phyloP scores from a whole-genome alignment of 106 monocot species.

The Allium sativum region DNA sequence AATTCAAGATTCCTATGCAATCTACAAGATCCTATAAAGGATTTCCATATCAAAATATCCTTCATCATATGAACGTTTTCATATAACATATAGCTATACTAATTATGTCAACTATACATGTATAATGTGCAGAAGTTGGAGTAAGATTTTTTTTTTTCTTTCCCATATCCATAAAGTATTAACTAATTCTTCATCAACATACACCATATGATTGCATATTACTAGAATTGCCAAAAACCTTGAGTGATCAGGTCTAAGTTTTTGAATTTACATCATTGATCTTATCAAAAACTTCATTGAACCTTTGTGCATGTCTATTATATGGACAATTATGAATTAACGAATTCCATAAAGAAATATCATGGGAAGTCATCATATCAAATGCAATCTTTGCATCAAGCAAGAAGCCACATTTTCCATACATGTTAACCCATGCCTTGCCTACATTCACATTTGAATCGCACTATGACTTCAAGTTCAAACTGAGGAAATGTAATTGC shows the following conservation, averaged over 20 bases:
- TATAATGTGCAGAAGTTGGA: conserved; percentile 36
- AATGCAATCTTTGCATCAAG: conserved; percentile 33
- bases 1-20: conserved; percentile 50
- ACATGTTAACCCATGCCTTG: conserved; percentile 62
- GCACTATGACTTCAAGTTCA: conserved; percentile 47
- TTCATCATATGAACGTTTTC: conserved; percentile 44
- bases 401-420: conserved; percentile 57
- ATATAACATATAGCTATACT: conserved; percentile 36
- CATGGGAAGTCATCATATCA: conserved; percentile 33
- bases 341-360: conserved; percentile 64
- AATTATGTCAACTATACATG: conserved; percentile 51
- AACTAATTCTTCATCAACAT: conserved; percentile 31
- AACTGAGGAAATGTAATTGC: conserved; percentile 51
- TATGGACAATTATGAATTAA: conserved; percentile 55
- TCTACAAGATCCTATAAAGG: conserved; percentile 51
- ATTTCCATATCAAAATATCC: conserved; percentile 51
- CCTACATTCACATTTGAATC: conserved; percentile 40
- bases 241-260: conserved; percentile 33
- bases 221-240: conserved; percentile 51
- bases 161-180: conserved; percentile 35
- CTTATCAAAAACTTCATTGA: conserved; percentile 19
- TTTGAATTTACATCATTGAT: conserved; percentile 16
- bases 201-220: conserved; percentile 49
- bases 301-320: conserved; percentile 23
- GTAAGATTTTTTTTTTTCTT: conserved; percentile 19